Evolutionary conservation across 2,329 filamentous ascomycete species (phyloP), one percentile per base, ranked within the genome.

Genomic region (Epichloe gansuensis): DNA sequence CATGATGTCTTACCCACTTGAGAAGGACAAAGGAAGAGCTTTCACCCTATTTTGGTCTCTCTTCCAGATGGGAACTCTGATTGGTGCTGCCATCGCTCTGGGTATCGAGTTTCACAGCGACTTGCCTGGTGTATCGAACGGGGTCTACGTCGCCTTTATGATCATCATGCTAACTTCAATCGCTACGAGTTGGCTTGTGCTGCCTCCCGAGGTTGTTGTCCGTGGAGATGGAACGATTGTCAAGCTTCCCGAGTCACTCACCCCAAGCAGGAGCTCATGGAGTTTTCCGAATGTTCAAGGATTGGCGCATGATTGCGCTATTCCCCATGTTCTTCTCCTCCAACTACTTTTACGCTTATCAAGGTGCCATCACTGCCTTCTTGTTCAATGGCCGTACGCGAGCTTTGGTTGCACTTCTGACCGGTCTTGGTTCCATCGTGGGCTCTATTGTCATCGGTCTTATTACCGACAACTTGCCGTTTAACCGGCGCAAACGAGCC

Each of bases 11-110:
- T 95, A 95, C 67, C 90, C 90, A 1, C 75, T 78, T 15, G 90
- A 95, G 70, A 69, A 80, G 35, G 79, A 81, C 58, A 95, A 95
- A 75, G 90, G 90, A 44, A 82, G 84, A 55, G 95, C 89, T 67
- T 94, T 95, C 67, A 86, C 86, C 56, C 83, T 82, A 72, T 95
- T 95, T 71, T 96, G 91, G 90, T 83, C 90, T 66, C 93, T 96
- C 63, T 96, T 95, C 77, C 95, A 95, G 69, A 69, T 90, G 54
- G 90, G 90, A 61, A 89, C 83, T 61, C 89, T 95, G 55, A 88
- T 96, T 67, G 91, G 90, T 57, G 47, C 52, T 8, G 52, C 52
- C 15, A 53, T 53, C 82, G 52, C 52, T 13, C 47, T 53, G 6
- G 52, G 47, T 15, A 53, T 53, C 52, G 42, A 50, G 9, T 53